phyloP scores from a whole-genome alignment of 2,329 filamentous ascomycete genomes.

The Aspergillus sp. region DNA sequence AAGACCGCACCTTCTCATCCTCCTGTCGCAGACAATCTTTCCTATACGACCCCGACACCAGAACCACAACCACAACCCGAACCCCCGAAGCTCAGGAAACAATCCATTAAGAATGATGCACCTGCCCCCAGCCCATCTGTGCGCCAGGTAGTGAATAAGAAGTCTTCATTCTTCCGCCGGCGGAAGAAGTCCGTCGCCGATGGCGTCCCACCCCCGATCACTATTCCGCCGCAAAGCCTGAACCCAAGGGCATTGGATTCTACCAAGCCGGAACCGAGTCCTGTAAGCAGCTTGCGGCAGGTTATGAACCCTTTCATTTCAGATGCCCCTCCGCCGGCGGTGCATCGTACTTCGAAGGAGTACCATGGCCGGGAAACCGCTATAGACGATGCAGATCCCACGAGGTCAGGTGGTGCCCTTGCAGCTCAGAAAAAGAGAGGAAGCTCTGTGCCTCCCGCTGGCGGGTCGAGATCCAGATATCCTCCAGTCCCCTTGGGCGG shows the following conservation, averaged over 20 bases:
- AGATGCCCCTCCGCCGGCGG: constrained; percentile 17
- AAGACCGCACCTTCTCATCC: constrained; percentile 38
- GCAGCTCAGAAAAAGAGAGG: constrained; percentile 16
- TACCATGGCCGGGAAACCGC: constrained; percentile 13
- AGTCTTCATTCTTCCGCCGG: constrained; percentile 87
- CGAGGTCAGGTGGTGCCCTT: constrained; percentile 9
- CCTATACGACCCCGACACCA: too few species aligned
- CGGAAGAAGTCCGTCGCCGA: constrained; percentile 85
- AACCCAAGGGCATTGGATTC: constrained; percentile 28
- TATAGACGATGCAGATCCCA: constrained; percentile 11
- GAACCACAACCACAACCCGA: too few species aligned
- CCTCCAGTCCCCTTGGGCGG: constrained; percentile 16
- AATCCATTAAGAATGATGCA: constrained; percentile 19
- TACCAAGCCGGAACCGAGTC: constrained; percentile 43
- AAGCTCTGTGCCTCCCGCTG: constrained; percentile 18
- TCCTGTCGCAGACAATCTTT: too few species aligned
- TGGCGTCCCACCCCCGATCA: constrained; percentile 50
- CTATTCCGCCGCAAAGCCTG: constrained; percentile 35
- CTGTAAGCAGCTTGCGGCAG: constrained; percentile 71
- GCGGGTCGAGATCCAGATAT: constrained; percentile 19
- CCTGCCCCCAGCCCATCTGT: constrained; percentile 11
- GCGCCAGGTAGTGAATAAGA: constrained; percentile 68
- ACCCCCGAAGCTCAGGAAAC: constrained; percentile 16
- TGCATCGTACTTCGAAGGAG: constrained; percentile 14
- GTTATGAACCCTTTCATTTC: constrained; percentile 78